Conservation (phyloP, 1,284 basidiomycete species). For the Heterobasidion irregulare region DNA sequence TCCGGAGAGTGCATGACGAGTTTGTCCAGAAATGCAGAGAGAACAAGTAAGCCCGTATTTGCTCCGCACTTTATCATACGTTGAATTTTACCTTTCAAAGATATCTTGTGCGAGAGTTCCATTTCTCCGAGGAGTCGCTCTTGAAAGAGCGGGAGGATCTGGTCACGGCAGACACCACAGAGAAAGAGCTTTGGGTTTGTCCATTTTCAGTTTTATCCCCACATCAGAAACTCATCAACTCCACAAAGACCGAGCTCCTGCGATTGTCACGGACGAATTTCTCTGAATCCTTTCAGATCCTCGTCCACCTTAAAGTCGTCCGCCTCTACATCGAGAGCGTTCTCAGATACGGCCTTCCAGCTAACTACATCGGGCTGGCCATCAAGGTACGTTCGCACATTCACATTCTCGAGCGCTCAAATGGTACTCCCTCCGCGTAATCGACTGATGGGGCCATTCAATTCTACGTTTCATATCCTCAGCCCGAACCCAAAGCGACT, state of each 20-base stretch:
- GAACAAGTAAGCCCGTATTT: constrained; percentile 60
- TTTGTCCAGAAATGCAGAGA: constrained; percentile 94
- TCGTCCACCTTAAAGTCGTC: constrained; percentile 91
- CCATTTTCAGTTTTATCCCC: neutral
- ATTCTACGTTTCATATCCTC: neutral
- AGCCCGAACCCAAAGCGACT: constrained; percentile 85
- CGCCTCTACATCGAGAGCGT: constrained; percentile 94
- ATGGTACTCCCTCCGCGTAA: neutral
- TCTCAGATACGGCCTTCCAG: constrained; percentile 90
- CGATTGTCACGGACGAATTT: constrained; percentile 92
- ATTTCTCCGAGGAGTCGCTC: constrained; percentile 84
- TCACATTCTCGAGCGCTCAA: neutral
- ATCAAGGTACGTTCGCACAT: constrained; percentile 57
- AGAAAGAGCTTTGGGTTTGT: constrained; percentile 95
- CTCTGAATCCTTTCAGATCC: constrained; percentile 91
- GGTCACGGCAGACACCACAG: constrained; percentile 72
- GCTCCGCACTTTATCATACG: neutral
- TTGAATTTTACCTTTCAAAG: constrained; percentile 25
- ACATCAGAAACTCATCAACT: neutral
- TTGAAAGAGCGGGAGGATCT: constrained; percentile 81
- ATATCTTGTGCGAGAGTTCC: constrained; percentile 91
- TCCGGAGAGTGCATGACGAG: constrained; percentile 88
- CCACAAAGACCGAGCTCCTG: constrained; percentile 81
- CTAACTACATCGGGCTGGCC: constrained; percentile 79
- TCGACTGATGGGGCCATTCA: neutral